Percentiles rank a stretch among this genome's conserved stretches.
These are phyloP conservation scores for Blastosporella zonata DNA, from an alignment of 1,284 basidiomycete genomes.

Conservation along the genomic window DNA sequence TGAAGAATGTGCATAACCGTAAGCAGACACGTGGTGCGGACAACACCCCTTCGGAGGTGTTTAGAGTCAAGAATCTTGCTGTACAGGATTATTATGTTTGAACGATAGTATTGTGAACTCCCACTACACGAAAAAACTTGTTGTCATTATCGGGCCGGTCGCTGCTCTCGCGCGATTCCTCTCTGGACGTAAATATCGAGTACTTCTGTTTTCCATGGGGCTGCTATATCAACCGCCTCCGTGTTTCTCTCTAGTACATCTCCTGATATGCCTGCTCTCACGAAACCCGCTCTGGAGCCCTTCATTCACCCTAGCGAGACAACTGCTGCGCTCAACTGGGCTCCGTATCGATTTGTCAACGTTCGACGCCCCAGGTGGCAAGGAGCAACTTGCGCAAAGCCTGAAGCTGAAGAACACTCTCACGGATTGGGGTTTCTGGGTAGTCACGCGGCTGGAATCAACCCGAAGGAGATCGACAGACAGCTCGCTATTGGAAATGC, in stretches of 20 bases:
- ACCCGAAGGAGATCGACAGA: slow-evolving; percentile 22
- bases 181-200: background rate
- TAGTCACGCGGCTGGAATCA: slow-evolving; percentile 24
- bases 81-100: slow-evolving; percentile 11
- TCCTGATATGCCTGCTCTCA: slow-evolving; percentile 9
- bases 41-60: slow-evolving; percentile 1
- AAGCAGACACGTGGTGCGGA: slow-evolving; percentile 7
- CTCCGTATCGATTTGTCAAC: slow-evolving; percentile 26
- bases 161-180: too few species aligned
- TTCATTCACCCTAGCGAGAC: slow-evolving; percentile 8
- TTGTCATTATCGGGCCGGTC: background rate
- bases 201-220: slow-evolving; percentile 1
- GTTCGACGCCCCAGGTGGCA: slow-evolving; percentile 24
- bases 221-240: background rate
- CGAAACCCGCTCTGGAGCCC: slow-evolving; percentile 8
- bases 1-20: slow-evolving; percentile 11
- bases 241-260: background rate
- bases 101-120: too few species aligned
- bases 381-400: slow-evolving; percentile 20
- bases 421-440: slow-evolving; percentile 26
- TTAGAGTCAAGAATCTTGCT: slow-evolving; percentile 11
- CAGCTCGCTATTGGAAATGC: slow-evolving; percentile 26
- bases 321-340: slow-evolving; percentile 22
- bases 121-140: too few species aligned
- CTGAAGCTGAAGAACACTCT: slow-evolving; percentile 23